Base-by-base conservation (phyloP, 768 basidiomycete genomes). In the Dacryopinax spathularia region DNA sequence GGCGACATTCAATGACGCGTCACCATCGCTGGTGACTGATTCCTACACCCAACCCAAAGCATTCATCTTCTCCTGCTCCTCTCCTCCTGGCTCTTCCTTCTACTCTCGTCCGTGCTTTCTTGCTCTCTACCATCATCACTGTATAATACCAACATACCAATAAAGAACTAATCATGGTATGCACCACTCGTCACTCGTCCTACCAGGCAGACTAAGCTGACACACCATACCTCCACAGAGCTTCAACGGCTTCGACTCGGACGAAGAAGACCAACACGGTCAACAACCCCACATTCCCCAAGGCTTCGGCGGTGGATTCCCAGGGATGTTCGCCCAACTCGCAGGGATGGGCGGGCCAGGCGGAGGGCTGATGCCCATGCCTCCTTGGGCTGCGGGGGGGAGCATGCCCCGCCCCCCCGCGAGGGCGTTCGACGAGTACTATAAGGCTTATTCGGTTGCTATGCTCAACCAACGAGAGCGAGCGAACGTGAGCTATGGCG, bases 401-500 rank as follows among this genome's bases (percentile, higher is more conserved):
- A 31, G 43, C 39, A 34, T 63, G 44, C 69, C 69, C 22, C 34
- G 68, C 37, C 62, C 69, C 1, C 81, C 84, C 64, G 81, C 89
- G 15, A 81, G 85, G 66, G 79, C 89, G 0, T 98, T 91, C 71
- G 88, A 94, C 70, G 90, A 95, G 69, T 93, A 95, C 76, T 80
- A 92, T 69, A 93, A 89, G 72, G 96, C 94, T 1, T 95, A 94
- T 72, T 94, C 91, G 67, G 89, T 94, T 61, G 93, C 91, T 20
- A 92, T 97, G 86, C 84, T 96, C 62, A 87, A 87, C 0, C 86
- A 91, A 33, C 80, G 81, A 67, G 87, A 91, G 75, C 80, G 91
- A 75, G 84, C 91, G 66, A 96, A 98, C 72, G 75, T 99, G 33
- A 90, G 91, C 63, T 98, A 94, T 69, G 96, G 96, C 67, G 96